Percentiles rank a stretch among this genome's conserved stretches.
These are phyloP conservation scores for Trichoderma atrobrunneum DNA, from an alignment of 2,329 filamentous ascomycete genomes.

Conservation along the genomic window DNA sequence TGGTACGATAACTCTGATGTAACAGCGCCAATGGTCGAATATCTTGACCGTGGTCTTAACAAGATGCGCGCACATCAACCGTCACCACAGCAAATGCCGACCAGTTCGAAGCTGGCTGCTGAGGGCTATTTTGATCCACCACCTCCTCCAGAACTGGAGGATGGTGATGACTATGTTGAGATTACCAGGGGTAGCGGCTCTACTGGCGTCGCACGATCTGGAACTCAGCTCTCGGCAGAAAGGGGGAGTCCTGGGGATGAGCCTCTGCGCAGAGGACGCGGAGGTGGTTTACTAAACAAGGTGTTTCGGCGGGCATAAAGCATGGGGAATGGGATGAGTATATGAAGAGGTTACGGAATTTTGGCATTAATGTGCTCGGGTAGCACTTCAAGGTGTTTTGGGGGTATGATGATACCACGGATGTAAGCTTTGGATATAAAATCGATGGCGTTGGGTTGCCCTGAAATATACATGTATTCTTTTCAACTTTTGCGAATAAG, in stretches of 20 bases:
- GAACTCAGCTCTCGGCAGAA: background rate
- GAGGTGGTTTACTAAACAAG: slow-evolving; percentile 36
- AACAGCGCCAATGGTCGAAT: slow-evolving; percentile 48
- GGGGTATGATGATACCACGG: slow-evolving; percentile 7
- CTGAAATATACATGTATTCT: background rate
- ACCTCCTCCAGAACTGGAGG: slow-evolving; percentile 26
- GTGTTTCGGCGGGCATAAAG: slow-evolving; percentile 33
- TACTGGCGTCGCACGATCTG: background rate
- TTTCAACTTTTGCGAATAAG: background rate
- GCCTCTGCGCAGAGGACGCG: slow-evolving; percentile 26
- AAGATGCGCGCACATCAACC: slow-evolving; percentile 39
- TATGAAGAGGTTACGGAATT: background rate
- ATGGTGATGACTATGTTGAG: slow-evolving; percentile 37
- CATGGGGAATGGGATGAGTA: slow-evolving; percentile 13
- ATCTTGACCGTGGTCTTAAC: slow-evolving; percentile 46
- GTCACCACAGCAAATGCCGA: slow-evolving; percentile 22
- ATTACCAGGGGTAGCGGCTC: slow-evolving; percentile 28
- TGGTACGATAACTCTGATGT: slow-evolving; percentile 40
- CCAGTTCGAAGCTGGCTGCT: slow-evolving; percentile 32
- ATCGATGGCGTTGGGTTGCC: background rate
- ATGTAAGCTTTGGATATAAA: background rate
- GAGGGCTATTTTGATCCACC: slow-evolving; percentile 32
- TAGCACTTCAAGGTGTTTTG: background rate
- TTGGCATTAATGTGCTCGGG: slow-evolving; percentile 2
- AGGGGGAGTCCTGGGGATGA: slow-evolving; percentile 19